Evolutionary conservation across 495 filamentous ascomycete species (phyloP), one percentile per base, ranked within the genome.

Genomic region (Neurospora sublineolata): DNA sequence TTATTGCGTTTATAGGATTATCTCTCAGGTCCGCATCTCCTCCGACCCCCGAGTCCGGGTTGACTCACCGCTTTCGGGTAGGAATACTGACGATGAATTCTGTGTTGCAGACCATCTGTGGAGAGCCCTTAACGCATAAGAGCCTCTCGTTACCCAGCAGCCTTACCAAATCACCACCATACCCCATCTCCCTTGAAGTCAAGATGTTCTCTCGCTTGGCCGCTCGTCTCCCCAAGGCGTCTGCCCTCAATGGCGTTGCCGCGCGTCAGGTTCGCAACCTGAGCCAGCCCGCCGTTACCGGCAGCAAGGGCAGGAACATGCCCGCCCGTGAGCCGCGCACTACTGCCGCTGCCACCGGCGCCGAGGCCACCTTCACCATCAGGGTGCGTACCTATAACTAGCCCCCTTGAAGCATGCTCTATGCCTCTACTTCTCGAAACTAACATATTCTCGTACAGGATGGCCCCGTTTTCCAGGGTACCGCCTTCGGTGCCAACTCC

Each of bases 401-500:
- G 33, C 33, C 33, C 33, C 4, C 4, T 33, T 33, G 33, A 33
- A 33, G 33, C 33, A 33, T 33, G 33, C 33, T 37, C 18, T 33
- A 1, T 12, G 52, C 18, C 33, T 30, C 33, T 33, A 33, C 33
- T 33, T 33, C 33, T 33, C 33, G 33, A 6, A 30, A 37, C 75
- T 76, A 64, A 75, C 69, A 30, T 4, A 41, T 37, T 41, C 18
- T 11, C 30, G 18, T 39, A 58, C 76, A 85, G 89, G 91, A 94
- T 83, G 94, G 94, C 72, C 94, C 94, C 37, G 91, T 97, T 77
- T 97, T 97, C 86, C 90, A 91, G 77, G 94, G 94, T 78, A 97
- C 91, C 80, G 94, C 93, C 67, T 97, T 97, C 75, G 94, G 94
- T 74, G 94, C 94, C 74, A 92, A 93, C 80, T 87, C 90, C 77